Evolutionary conservation across 2,329 filamentous ascomycete genomes (phyloP).

Genomic region (Pyricularia pennisetigena): DNA sequence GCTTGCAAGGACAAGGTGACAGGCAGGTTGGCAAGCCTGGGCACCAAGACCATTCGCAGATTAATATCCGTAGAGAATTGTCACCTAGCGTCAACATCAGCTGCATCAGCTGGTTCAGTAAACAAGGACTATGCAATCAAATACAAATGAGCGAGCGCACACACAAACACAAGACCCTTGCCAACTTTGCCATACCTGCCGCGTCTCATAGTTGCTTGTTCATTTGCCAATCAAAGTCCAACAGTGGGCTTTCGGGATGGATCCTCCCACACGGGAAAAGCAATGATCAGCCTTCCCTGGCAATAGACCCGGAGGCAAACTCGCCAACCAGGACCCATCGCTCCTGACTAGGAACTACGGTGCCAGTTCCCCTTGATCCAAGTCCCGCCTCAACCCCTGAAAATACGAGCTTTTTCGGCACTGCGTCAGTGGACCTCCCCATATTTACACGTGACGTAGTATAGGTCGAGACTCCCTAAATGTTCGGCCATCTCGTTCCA

Average conservation of each 20-base stretch:
- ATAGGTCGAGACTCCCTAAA: neutral
- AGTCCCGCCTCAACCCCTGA: neutral
- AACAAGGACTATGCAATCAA: too few species aligned
- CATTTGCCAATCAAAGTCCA: neutral
- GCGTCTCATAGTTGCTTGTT: neutral
- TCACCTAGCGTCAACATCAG: neutral
- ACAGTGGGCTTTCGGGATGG: neutral
- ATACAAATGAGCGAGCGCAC: neutral
- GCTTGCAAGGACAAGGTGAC: too few species aligned
- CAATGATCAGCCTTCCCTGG: neutral
- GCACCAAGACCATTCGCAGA: neutral
- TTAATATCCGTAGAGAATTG: neutral
- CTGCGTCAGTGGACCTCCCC: neutral
- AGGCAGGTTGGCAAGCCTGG: neutral
- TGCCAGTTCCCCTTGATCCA: neutral
- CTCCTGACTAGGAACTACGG: neutral
- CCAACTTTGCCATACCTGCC: neutral
- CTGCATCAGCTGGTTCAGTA: neutral
- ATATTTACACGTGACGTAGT: neutral
- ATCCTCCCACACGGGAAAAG: neutral
- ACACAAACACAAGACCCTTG: neutral
- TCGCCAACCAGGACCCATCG: neutral
- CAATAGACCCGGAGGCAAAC: neutral
- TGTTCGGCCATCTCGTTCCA: neutral
- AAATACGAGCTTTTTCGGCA: neutral